These are phyloP conservation scores for Avicennia marina DNA, from an alignment of 257 asterid species.

Conservation along the genomic window DNA sequence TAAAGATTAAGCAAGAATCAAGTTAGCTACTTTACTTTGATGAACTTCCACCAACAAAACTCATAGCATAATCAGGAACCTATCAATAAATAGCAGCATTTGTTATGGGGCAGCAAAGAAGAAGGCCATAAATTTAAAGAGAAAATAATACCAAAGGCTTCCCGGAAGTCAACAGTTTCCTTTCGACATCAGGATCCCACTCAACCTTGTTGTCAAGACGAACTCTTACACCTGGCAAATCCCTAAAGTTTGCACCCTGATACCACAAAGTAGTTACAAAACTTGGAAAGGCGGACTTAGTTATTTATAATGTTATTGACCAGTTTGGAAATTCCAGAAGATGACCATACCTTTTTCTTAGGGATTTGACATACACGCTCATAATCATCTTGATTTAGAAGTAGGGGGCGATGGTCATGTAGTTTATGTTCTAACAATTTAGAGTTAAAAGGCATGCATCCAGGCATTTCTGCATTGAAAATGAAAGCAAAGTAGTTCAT, in stretches of 20 bases:
- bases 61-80: constrained; percentile 94
- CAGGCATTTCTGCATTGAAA: constrained; percentile 56
- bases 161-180: constrained; percentile 53
- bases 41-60: constrained; percentile 52
- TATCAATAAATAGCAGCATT: constrained; percentile 5
- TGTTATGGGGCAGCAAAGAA: not conserved
- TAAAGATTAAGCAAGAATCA: not conserved
- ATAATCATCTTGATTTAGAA: constrained; percentile 55
- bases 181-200: constrained; percentile 50
- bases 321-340: not conserved
- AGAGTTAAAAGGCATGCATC: constrained; percentile 21
- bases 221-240: constrained; percentile 60
- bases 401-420: constrained; percentile 70
- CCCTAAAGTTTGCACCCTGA: constrained; percentile 84
- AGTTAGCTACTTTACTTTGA: constrained; percentile 38
- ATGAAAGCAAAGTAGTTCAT: not conserved
- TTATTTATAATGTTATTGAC: not conserved
- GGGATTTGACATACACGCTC: constrained; percentile 68
- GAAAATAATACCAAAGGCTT: constrained; percentile 70
- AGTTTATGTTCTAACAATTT: constrained; percentile 20
- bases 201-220: constrained; percentile 56
- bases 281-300: not conserved
- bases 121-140: not conserved
- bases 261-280: not conserved
- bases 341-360: constrained; percentile 50